Conservation (phyloP, 306 rosid species). For the Sechiopsis laciniata region DNA sequence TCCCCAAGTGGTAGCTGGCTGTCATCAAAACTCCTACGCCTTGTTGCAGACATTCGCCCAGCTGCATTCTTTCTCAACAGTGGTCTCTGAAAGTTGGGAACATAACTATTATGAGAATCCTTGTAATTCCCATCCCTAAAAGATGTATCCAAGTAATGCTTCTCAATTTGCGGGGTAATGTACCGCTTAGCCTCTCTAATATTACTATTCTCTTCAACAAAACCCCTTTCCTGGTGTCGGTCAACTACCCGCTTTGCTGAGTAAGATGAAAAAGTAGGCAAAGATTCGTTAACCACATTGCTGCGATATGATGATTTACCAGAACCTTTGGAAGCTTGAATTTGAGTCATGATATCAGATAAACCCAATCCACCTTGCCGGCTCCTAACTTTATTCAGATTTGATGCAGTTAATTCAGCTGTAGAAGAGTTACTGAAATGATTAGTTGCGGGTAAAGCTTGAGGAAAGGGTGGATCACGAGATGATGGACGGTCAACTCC, state of each 20-base stretch:
- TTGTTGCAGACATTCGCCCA: constrained; percentile 73
- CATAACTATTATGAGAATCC: constrained; percentile 58
- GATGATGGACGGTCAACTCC: constrained; percentile 99
- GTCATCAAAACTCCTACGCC: constrained; percentile 92
- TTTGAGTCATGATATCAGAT: constrained; percentile 88
- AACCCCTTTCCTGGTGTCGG: constrained; percentile 55
- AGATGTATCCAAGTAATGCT: constrained; percentile 58
- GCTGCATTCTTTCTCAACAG: constrained; percentile 70
- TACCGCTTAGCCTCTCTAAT: constrained; percentile 61
- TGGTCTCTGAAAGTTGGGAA: constrained; percentile 97
- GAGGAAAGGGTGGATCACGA: constrained; percentile 99
- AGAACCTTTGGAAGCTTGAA: constrained; percentile 92
- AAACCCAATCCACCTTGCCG: constrained; percentile 82
- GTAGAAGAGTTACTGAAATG: constrained; percentile 49
- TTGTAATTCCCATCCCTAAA: constrained; percentile 66
- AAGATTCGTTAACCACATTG: constrained; percentile 46
- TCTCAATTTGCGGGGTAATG: constrained; percentile 48
- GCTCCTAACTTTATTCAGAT: constrained; percentile 55
- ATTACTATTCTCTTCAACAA: constrained; percentile 50
- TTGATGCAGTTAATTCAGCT: constrained; percentile 54
- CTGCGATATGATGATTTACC: constrained; percentile 46
- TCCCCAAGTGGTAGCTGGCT: constrained; percentile 72
- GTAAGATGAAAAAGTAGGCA: constrained; percentile 51
- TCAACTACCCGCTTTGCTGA: constrained; percentile 55
- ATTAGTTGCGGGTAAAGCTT: constrained; percentile 74